Evolutionary conservation across 495 filamentous ascomycete species (phyloP), one percentile per base, ranked within the genome.

Genomic region (Aspergillus biplanus): DNA sequence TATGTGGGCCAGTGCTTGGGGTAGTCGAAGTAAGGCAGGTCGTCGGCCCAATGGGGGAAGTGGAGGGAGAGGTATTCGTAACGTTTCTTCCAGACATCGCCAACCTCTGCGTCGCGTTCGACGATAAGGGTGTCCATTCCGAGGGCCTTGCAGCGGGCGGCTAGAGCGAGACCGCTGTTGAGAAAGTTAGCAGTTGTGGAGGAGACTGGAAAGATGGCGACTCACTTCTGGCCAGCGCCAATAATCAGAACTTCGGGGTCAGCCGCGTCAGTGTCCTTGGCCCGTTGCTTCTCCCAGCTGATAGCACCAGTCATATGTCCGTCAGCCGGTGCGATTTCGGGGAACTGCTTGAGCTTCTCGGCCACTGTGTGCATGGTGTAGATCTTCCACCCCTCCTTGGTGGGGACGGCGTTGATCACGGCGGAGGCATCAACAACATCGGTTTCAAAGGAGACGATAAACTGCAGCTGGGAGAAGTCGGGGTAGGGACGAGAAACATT

Each of bases 31-130:
- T 90, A 91, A 6, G 89, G 85, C 61, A 90, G 58, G 69, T 88
- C 84, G 66, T 90, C 86, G 64, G 84, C 87, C 82, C 85, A 87
- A 18, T 90, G 82, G 0, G 88, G 85, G 61, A 90, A 87, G 66
- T 91, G 89, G 5, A 89, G 78, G 0, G 89, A 87, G 2, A 78
- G 71, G 39, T 75, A 73, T 35, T 78, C 69, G 55, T 78, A 78
- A 37, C 89, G 78, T 32, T 86, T 85, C 35, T 87, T 77, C 89
- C 89, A 92, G 72, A 86, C 88, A 69, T 90, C 89, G 11, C 89
- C 89, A 3, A 91, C 71, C 13, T 82, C 71, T 11, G 79, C 76
- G 64, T 84, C 86, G 33, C 71, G 73, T 63, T 92, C 89, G 63
- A 91, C 82, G 21, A 87, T 76, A n/a, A 91, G 76, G 3, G 80